Percentiles rank a stretch among this genome's conserved stretches.
Conservation (phyloP, 192 early-diverging fungal species). For the Haplosporangium gracile region DNA sequence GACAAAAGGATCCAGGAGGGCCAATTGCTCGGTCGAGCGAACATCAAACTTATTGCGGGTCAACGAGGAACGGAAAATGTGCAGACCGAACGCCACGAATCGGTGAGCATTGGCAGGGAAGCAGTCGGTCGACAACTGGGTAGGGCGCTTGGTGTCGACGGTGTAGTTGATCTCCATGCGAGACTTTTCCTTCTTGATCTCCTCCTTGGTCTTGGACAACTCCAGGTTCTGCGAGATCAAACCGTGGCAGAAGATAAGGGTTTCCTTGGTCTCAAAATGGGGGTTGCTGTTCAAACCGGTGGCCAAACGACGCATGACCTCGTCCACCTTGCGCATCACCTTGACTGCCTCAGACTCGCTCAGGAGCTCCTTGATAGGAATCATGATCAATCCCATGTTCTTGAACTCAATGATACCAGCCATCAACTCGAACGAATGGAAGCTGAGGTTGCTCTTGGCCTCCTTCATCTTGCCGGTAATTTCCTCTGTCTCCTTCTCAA, state of each 20-base stretch:
- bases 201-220: slow-evolving; percentile 73
- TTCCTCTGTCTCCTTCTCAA: slow-evolving; percentile 92
- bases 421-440: slow-evolving; percentile 90
- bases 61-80: slow-evolving; percentile 82
- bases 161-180: slow-evolving; percentile 75
- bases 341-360: slow-evolving; percentile 84
- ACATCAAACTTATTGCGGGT: slow-evolving; percentile 70
- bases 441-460: slow-evolving; percentile 86
- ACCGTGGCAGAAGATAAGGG: slow-evolving; percentile 87
- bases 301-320: slow-evolving; percentile 80
- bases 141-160: slow-evolving; percentile 80
- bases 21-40: slow-evolving; percentile 68
- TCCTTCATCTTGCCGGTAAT: slow-evolving; percentile 93
- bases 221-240: slow-evolving; percentile 90
- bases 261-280: slow-evolving; percentile 70
- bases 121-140: slow-evolving; percentile 72
- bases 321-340: slow-evolving; percentile 83
- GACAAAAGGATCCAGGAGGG: slow-evolving; percentile 86
- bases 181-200: slow-evolving; percentile 64
- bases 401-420: slow-evolving; percentile 77
- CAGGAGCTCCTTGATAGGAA: slow-evolving; percentile 91
- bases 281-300: slow-evolving; percentile 86
- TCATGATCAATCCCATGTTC: slow-evolving; percentile 77
- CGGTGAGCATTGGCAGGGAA: slow-evolving; percentile 88
- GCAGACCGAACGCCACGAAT: slow-evolving; percentile 95